Conservation (phyloP, 129 eudicot genomes). For the Dittrichia graveolens region DNA sequence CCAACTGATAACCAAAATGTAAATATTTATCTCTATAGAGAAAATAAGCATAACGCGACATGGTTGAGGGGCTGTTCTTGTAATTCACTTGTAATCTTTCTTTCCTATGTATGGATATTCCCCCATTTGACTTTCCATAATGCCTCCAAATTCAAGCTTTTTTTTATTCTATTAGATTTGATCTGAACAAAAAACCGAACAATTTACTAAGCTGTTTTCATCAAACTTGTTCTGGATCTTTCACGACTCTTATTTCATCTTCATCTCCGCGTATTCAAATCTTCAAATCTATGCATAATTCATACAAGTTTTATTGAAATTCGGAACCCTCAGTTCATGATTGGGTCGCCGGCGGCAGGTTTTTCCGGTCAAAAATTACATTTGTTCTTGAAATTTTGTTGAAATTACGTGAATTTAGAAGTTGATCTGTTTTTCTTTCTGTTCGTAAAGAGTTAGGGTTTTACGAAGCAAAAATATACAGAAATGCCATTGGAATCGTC, state of each 20-base stretch:
- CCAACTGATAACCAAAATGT: too few species aligned
- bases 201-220: constrained; percentile 28
- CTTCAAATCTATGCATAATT: constrained; percentile 12
- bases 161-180: constrained; percentile 13
- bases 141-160: constrained; percentile 26
- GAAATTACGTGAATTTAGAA: constrained; percentile 20
- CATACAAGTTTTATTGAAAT: not conserved
- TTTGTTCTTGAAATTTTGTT: not conserved
- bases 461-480: constrained; percentile 13
- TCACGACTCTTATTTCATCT: constrained; percentile 12
- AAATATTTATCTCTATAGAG: too few species aligned
- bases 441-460: constrained; percentile 39
- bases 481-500: constrained; percentile 57
- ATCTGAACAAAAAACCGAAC: constrained; percentile 25
- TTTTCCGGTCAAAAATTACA: constrained; percentile 20
- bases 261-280: constrained; percentile 2
- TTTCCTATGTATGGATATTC: not conserved
- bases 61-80: constrained; percentile 11
- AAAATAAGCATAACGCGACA: not conserved
- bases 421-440: constrained; percentile 30
- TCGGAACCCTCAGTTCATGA: constrained; percentile 29
- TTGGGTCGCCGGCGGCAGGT: constrained; percentile 21
- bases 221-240: constrained; percentile 18
- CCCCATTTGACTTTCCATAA: constrained; percentile 16
- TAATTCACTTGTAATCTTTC: not conserved